phyloP scores from a whole-genome alignment of 345 rosid genomes.

The Eucalyptus guilfoylei region DNA sequence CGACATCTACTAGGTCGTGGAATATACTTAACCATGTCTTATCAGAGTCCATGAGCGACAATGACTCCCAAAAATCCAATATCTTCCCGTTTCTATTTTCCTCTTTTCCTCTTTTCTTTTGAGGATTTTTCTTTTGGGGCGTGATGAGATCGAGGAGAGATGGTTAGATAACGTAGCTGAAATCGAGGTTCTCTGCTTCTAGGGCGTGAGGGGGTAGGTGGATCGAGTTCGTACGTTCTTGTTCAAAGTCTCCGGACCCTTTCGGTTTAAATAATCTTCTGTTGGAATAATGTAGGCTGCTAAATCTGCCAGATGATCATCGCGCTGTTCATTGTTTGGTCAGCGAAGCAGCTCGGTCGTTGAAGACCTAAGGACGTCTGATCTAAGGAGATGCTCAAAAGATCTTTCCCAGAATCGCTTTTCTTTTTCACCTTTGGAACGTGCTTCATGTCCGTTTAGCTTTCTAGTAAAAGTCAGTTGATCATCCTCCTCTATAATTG shows the following conservation, averaged over 20 bases:
- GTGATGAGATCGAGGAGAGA: neutral
- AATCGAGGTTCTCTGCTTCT: neutral
- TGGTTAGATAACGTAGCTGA: neutral
- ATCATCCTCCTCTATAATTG: neutral
- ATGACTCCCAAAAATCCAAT: conserved; percentile 14
- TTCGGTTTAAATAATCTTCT: neutral
- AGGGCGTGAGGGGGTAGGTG: neutral
- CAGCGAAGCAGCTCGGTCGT: neutral
- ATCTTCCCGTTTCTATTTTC: neutral
- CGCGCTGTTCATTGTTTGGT: neutral
- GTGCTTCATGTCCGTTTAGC: neutral
- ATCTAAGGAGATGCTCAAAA: neutral
- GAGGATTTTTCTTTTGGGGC: neutral
- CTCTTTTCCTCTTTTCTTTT: too few species aligned
- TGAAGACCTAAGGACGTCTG: neutral
- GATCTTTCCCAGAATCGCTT: neutral
- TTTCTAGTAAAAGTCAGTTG: neutral
- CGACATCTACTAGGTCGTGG: neutral
- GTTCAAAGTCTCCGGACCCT: neutral
- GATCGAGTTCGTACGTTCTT: neutral
- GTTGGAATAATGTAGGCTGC: neutral
- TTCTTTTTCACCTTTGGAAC: neutral
- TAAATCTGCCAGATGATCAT: neutral
- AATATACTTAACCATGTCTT: conserved; percentile 24
- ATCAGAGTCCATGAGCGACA: conserved; percentile 10